phyloP scores from a whole-genome alignment of 2,329 filamentous ascomycete species.

The Cordyceps pruinosa region DNA sequence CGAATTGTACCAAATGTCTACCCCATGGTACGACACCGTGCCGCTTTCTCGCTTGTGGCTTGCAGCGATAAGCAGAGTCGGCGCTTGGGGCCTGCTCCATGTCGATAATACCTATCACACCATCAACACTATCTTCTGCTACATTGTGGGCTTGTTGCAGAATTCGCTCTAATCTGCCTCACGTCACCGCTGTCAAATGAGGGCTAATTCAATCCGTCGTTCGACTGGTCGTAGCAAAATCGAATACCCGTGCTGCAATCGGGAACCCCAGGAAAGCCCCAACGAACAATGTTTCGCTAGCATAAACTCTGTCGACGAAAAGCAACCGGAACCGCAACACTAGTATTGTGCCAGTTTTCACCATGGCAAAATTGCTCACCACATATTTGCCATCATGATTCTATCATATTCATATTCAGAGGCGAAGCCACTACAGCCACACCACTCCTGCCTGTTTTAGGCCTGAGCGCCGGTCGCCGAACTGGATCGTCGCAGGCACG shows the following conservation, averaged over 20 bases:
- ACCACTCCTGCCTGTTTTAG: not conserved
- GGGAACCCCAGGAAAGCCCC: not conserved
- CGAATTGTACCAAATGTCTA: not conserved
- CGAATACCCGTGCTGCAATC: not conserved
- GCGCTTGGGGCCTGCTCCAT: not conserved
- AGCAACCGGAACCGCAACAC: not conserved
- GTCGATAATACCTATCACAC: not conserved
- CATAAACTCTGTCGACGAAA: conserved; percentile 8
- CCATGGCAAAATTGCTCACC: conserved; percentile 9
- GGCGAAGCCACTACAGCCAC: not conserved
- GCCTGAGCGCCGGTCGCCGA: not conserved
- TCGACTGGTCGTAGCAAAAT: not conserved
- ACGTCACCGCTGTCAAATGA: conserved; percentile 1
- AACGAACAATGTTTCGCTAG: not conserved
- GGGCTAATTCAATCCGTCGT: not conserved
- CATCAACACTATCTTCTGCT: not conserved
- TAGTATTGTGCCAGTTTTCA: not conserved
- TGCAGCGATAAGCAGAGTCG: conserved; percentile 5
- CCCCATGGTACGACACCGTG: not conserved
- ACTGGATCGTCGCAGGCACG: not conserved
- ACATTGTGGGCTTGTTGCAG: not conserved
- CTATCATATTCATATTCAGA: not conserved
- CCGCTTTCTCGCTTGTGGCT: not conserved
- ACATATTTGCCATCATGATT: conserved; percentile 4
- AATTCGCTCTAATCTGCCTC: not conserved